Percentiles rank a stretch among this genome's conserved stretches.
Conservation (phyloP, 805 yeast species). For the Ogataea saltuana region DNA sequence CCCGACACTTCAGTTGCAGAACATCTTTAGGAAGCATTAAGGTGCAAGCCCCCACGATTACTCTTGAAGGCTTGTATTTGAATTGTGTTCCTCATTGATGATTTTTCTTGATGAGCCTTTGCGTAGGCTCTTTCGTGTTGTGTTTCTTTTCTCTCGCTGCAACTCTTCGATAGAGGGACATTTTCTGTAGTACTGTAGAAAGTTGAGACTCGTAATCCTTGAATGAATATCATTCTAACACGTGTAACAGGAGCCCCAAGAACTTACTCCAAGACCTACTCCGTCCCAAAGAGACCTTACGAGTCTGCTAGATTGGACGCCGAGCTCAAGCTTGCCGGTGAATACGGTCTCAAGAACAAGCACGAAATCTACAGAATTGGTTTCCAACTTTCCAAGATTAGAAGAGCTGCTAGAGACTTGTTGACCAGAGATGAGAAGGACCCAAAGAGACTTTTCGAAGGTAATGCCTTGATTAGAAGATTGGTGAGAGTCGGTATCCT, state of each 20-base stretch:
- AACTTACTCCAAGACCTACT: slow-evolving; percentile 98
- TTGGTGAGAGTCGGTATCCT: slow-evolving; percentile 98
- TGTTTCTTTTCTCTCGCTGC: slow-evolving; percentile 10
- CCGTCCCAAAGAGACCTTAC: slow-evolving; percentile 99
- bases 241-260: slow-evolving; percentile 84
- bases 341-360: slow-evolving; percentile 99
- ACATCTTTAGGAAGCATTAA: slow-evolving; percentile 7
- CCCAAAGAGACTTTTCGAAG: slow-evolving; percentile 99
- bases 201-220: slow-evolving; percentile 1
- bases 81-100: slow-evolving; percentile 1
- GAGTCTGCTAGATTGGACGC: slow-evolving; percentile 99
- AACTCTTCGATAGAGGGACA: background rate
- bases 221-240: slow-evolving; percentile 20
- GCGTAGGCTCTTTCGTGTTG: background rate
- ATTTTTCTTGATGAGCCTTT: background rate
- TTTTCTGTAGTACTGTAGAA: slow-evolving; percentile 18
- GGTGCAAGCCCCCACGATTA: too few relatives aligned
- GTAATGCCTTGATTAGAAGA: slow-evolving; percentile 99
- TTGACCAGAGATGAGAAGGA: slow-evolving; percentile 99
- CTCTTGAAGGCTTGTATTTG: too few relatives aligned
- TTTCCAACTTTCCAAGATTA: slow-evolving; percentile 98
- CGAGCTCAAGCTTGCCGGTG: slow-evolving; percentile 99
- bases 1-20: slow-evolving; percentile 85
- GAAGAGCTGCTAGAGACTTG: slow-evolving; percentile 99
- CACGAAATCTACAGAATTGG: slow-evolving; percentile 99